These are phyloP conservation scores for Spergularia azorica DNA, from an alignment of 179 eudicot genomes.

Conservation along the genomic window DNA sequence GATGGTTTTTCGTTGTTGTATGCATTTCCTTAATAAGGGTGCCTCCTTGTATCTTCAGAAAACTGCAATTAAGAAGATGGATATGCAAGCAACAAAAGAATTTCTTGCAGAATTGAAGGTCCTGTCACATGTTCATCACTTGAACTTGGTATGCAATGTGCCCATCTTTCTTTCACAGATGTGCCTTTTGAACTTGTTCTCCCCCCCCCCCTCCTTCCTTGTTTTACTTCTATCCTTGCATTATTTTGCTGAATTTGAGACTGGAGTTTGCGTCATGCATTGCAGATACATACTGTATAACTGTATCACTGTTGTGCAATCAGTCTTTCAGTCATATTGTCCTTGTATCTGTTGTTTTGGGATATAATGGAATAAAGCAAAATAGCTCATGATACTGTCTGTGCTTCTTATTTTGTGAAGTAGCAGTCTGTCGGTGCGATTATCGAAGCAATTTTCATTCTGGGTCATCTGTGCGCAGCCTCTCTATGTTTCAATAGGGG, in stretches of 20 bases:
- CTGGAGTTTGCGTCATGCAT: too few species aligned
- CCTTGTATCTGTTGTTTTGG: too few species aligned
- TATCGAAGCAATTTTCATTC: too few species aligned
- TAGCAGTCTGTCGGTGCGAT: too few species aligned
- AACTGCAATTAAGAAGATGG: slow-evolving; percentile 73
- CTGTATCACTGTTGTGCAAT: too few species aligned
- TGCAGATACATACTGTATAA: too few species aligned
- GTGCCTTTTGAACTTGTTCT: not conserved
- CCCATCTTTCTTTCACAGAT: not conserved
- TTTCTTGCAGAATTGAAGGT: slow-evolving; percentile 76
- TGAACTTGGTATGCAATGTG: slow-evolving; percentile 51
- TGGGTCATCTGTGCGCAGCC: too few species aligned
- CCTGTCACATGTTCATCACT: slow-evolving; percentile 66
- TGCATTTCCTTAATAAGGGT: not conserved
- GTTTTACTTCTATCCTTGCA: not conserved
- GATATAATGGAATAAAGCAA: too few species aligned
- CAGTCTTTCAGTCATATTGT: too few species aligned
- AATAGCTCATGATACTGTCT: too few species aligned
- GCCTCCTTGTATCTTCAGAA: slow-evolving; percentile 37
- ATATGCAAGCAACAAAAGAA: slow-evolving; percentile 55
- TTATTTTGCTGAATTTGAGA: not conserved
- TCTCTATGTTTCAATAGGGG: too few species aligned
- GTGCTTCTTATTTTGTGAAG: too few species aligned
- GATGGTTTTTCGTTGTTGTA: not conserved
- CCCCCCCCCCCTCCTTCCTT: not conserved